phyloP scores from a whole-genome alignment of 495 filamentous ascomycete genomes.

The Aspergillus incahuasiensis region DNA sequence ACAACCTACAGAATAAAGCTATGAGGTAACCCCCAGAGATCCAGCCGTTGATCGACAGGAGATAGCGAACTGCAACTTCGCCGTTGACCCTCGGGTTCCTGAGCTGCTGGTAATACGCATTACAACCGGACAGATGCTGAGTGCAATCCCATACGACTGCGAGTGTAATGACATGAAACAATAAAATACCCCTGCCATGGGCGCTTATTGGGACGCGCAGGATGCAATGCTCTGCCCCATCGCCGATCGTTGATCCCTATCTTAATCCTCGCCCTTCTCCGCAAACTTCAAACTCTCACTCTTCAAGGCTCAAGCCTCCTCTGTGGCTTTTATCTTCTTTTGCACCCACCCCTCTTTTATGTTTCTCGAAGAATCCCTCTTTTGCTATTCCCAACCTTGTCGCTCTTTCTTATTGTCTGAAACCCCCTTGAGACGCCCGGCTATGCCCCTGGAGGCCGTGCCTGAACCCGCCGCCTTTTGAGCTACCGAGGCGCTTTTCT shows the following conservation, averaged over 20 bases:
- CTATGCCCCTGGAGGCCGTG: conserved; percentile 10
- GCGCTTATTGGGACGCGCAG: conserved; percentile 4
- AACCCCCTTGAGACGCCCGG: not conserved
- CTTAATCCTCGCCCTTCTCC: conserved; percentile 1
- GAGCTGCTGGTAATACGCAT: not conserved
- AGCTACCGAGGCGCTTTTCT: not conserved
- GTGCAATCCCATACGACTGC: not conserved
- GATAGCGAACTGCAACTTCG: not conserved
- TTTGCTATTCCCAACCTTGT: not conserved
- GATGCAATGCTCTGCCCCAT: not conserved
- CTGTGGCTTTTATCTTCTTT: conserved; percentile 1
- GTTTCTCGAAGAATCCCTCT: not conserved
- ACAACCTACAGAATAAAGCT: no score
- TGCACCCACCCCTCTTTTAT: not conserved
- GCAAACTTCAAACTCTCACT: not conserved
- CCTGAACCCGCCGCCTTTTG: not conserved
- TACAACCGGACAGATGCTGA: not conserved
- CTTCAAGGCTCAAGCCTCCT: not conserved
- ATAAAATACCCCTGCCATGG: not conserved
- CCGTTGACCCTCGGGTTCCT: not conserved
- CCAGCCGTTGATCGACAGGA: conserved; percentile 1
- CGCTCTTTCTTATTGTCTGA: conserved; percentile 6
- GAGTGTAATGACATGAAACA: conserved; percentile 1
- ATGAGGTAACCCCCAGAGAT: not conserved
- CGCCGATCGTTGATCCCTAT: conserved; percentile 6